Conservation (phyloP, 345 rosid species). For the Hibiscus mutabilis region DNA sequence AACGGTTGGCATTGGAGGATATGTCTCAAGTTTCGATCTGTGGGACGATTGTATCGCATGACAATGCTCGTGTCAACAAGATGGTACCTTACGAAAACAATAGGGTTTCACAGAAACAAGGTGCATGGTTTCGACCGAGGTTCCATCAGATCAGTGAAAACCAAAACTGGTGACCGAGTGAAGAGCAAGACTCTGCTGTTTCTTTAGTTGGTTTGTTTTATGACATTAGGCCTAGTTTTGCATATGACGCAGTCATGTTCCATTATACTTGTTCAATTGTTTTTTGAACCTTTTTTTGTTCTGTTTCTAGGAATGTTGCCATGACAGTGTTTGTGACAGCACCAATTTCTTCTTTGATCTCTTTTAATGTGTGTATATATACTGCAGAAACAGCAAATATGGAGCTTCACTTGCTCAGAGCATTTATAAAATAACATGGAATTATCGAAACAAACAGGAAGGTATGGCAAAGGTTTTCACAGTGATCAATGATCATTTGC, state of each 20-base stretch:
- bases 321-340: background rate
- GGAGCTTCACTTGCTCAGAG: no score
- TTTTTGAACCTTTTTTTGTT: background rate
- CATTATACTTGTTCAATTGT: background rate
- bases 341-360: background rate
- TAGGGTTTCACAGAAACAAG: background rate
- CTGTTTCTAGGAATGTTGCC: background rate
- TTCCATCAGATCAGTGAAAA: slow-evolving; percentile 11
- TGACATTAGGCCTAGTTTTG: background rate
- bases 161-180: slow-evolving; percentile 10
- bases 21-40: background rate
- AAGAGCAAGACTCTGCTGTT: background rate
- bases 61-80: background rate
- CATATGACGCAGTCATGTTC: background rate
- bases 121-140: slow-evolving; percentile 24
- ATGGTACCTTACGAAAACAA: background rate
- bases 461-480: no score
- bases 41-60: background rate
- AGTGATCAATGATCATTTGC: slow-evolving; percentile 11
- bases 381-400: no score
- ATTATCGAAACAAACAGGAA: no score
- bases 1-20: background rate
- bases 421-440: no score
- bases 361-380: background rate
- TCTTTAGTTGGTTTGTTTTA: background rate